phyloP scores from a whole-genome alignment of 23 red algal genomes.

The Rhodosorus marinus region DNA sequence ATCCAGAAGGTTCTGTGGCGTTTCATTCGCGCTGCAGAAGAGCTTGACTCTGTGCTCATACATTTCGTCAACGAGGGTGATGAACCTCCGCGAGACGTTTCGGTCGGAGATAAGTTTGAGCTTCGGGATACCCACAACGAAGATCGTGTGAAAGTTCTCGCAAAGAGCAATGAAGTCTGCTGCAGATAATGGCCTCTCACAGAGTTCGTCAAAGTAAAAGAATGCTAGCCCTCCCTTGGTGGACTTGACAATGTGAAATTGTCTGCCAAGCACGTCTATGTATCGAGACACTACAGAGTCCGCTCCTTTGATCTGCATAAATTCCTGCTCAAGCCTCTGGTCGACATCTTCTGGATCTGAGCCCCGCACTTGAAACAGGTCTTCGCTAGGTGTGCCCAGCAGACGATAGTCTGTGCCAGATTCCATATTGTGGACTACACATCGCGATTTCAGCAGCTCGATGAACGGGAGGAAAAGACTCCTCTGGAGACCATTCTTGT shows the following conservation, averaged over 20 bases:
- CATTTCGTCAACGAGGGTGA: slow-evolving; percentile 71
- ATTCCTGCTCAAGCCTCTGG: not conserved
- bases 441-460: slow-evolving; percentile 33
- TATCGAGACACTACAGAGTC: slow-evolving; percentile 16
- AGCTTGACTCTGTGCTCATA: slow-evolving; percentile 58
- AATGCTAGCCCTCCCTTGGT: slow-evolving; percentile 12
- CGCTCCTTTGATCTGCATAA: too few species aligned
- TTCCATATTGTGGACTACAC: slow-evolving; percentile 19
- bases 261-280: slow-evolving; percentile 1
- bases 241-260: too few species aligned
- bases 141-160: slow-evolving; percentile 34
- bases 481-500: slow-evolving; percentile 51
- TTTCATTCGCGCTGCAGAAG: slow-evolving; percentile 5
- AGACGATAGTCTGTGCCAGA: slow-evolving; percentile 42
- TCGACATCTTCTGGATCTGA: not conserved
- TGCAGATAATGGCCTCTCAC: slow-evolving; percentile 65
- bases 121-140: slow-evolving; percentile 45
- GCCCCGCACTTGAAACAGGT: slow-evolving; percentile 8
- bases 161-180: slow-evolving; percentile 55
- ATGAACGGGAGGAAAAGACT: slow-evolving; percentile 72
- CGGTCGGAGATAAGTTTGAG: slow-evolving; percentile 33
- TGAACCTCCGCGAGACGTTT: slow-evolving; percentile 74
- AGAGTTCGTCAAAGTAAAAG: slow-evolving; percentile 47
- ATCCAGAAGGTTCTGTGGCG: not conserved
- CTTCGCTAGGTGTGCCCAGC: not conserved